Base-by-base conservation (phyloP, 2,329 filamentous ascomycete species). In the Phialophora macrospora region DNA sequence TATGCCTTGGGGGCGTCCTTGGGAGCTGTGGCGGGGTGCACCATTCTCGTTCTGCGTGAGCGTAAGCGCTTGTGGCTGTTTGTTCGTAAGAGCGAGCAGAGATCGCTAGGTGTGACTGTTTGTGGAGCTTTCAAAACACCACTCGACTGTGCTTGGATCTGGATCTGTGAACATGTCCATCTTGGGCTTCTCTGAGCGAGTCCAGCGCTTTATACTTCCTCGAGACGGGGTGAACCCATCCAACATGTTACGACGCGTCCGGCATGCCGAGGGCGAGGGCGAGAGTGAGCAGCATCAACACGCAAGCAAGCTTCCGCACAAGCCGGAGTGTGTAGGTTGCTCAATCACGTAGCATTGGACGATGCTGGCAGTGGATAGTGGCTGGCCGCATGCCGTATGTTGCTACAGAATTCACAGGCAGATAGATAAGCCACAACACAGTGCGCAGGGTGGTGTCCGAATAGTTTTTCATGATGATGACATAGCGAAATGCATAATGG, bases 1-100 rank as follows among this genome's bases (percentile, higher is more conserved):
- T 73, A 74, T 17, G 56, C 38, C 30, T 59, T 41, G 44, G 56
- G 56, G 26, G 56, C 56, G 24, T 44, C 56, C 28, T 59, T 59
- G 7, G 56, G 56, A 20, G 44, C 56, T 49, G 56, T 59, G 41
- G 56, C 41, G 41, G 56, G 56, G 28, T 59, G 56, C 6, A 59
- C 56, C 56, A 59, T 59, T 24, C 14, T 49, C 34, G 38, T 59
- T 30, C 4, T 51, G 48, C 20, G 20, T 51, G 5, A 51, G 14
- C 26, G 48, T n/a, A 17, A 41, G 4, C 17, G 38, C 7, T 17
- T 17, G 14, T 41, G 38, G 12, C 14, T n/a, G 17, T 17, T 41
- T n/a, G 38, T 41, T 17, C n/a, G 38, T n/a, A n/a, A 2, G 38
- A 41, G 38, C 38, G 14, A n/a, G 38, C 14, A 41, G 14, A 7